phyloP scores from a whole-genome alignment of 1,284 basidiomycete genomes.

The Sporisorium sorghi region DNA sequence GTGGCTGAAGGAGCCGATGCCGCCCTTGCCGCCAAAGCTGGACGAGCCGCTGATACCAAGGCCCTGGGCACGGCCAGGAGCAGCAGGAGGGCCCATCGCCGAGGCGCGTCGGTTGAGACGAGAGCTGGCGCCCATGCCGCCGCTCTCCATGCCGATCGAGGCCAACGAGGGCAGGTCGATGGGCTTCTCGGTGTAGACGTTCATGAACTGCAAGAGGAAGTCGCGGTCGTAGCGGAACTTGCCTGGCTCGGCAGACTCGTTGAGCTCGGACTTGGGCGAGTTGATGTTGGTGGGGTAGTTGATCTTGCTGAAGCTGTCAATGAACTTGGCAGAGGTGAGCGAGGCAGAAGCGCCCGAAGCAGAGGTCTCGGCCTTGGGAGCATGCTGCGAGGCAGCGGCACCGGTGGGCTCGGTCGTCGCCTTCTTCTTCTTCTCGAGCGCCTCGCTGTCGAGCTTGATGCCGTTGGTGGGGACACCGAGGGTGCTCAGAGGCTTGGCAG shows the following conservation, averaged over 20 bases:
- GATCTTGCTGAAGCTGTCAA: slow-evolving; percentile 83
- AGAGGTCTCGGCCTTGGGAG: slow-evolving; percentile 47
- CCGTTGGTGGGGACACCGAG: slow-evolving; percentile 45
- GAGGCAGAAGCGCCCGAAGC: slow-evolving; percentile 52
- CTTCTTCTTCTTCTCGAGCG: slow-evolving; percentile 62
- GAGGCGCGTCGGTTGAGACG: slow-evolving; percentile 58
- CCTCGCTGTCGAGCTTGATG: slow-evolving; percentile 63
- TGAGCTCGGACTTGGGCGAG: slow-evolving; percentile 87
- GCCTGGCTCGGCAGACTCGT: slow-evolving; percentile 81
- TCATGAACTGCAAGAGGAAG: slow-evolving; percentile 97
- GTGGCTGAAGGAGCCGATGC: slow-evolving; percentile 60
- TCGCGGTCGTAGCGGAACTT: slow-evolving; percentile 98
- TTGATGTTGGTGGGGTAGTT: slow-evolving; percentile 85
- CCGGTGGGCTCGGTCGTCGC: slow-evolving; percentile 25
- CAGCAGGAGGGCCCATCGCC: slow-evolving; percentile 61
- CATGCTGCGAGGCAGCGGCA: slow-evolving; percentile 34
- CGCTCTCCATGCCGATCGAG: slow-evolving; percentile 78
- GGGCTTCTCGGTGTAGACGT: slow-evolving; percentile 92
- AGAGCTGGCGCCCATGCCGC: slow-evolving; percentile 52
- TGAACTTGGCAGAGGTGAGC: slow-evolving; percentile 70
- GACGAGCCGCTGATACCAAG: slow-evolving; percentile 61
- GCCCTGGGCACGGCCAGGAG: slow-evolving; percentile 56
- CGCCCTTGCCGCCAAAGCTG: slow-evolving; percentile 60
- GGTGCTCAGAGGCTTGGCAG: slow-evolving; percentile 62
- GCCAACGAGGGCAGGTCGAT: slow-evolving; percentile 88